These are phyloP conservation scores for Penicillium antarcticum DNA, from an alignment of 495 filamentous ascomycete species.

Conservation along the genomic window DNA sequence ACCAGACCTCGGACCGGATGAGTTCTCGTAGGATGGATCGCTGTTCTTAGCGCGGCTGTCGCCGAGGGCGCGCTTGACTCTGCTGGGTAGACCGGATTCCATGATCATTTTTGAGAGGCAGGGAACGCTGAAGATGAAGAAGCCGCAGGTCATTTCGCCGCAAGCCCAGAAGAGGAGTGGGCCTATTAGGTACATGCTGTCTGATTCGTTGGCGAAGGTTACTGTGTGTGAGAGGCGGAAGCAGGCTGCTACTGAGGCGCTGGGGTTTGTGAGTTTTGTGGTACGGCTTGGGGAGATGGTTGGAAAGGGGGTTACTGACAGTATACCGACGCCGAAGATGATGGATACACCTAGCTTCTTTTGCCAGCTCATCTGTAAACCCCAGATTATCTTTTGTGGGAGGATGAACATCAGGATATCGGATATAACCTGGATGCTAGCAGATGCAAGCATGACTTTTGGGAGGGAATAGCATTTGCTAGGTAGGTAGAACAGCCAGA, in stretches of 20 bases:
- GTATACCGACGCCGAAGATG: slow-evolving; percentile 39
- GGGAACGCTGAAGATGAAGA: slow-evolving; percentile 23
- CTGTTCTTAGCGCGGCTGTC: neutral
- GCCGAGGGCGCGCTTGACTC: slow-evolving; percentile 6
- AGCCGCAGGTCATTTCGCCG: slow-evolving; percentile 25
- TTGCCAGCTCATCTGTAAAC: slow-evolving; percentile 28
- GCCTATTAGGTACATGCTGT: slow-evolving; percentile 17
- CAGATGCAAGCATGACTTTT: slow-evolving; percentile 24
- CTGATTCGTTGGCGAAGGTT: slow-evolving; percentile 7
- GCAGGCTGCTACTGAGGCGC: slow-evolving; percentile 11
- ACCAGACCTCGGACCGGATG: neutral
- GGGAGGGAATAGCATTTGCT: slow-evolving; percentile 21
- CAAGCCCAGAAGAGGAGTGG: slow-evolving; percentile 23
- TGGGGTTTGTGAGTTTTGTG: slow-evolving; percentile 1
- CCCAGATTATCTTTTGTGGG: slow-evolving; percentile 36
- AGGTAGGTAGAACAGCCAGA: slow-evolving; percentile 18
- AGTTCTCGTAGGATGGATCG: neutral
- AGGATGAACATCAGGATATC: slow-evolving; percentile 37
- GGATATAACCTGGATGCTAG: slow-evolving; percentile 35
- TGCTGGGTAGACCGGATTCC: slow-evolving; percentile 11
- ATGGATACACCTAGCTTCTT: slow-evolving; percentile 42
- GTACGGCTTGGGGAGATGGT: neutral
- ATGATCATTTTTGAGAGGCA: slow-evolving; percentile 20
- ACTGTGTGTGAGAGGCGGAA: slow-evolving; percentile 19
- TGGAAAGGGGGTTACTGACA: slow-evolving; percentile 21